Evolutionary conservation across 139 green algal genomes (phyloP).

Genomic region (Chlamydomonas urium): DNA sequence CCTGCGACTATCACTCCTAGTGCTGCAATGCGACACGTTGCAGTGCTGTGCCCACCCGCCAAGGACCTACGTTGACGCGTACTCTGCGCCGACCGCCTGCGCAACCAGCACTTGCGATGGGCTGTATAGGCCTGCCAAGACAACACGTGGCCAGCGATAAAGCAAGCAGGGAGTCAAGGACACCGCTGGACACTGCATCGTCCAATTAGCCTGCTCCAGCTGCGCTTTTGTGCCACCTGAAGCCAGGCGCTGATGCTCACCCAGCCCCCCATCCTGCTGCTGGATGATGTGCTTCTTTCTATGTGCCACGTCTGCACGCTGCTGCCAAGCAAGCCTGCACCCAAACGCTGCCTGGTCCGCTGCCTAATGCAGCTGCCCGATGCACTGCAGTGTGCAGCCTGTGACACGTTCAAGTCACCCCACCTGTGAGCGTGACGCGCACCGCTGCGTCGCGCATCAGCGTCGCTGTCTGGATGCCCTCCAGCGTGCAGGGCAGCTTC

Average conservation of each 20-base stretch:
- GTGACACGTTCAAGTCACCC: not conserved
- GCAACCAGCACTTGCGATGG: slow-evolving; percentile 57
- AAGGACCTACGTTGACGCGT: slow-evolving; percentile 79
- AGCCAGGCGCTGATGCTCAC: not conserved
- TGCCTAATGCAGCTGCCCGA: too few relatives aligned
- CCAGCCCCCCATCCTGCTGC: not conserved
- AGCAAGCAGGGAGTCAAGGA: not conserved
- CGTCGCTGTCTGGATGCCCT: slow-evolving; percentile 56
- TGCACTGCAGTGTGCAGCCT: too few relatives aligned
- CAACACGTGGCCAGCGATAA: not conserved
- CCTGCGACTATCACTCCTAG: too few relatives aligned
- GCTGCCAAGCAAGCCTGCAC: too few relatives aligned
- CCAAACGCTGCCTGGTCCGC: too few relatives aligned
- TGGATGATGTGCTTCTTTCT: too few relatives aligned
- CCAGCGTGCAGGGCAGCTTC: slow-evolving; percentile 71
- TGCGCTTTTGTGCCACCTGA: too few relatives aligned
- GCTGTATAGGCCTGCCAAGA: slow-evolving; percentile 47
- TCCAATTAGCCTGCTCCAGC: too few relatives aligned
- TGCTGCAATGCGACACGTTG: too few relatives aligned
- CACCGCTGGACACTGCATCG: too few relatives aligned
- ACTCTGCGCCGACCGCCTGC: slow-evolving; percentile 63
- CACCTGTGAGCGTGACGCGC: slow-evolving; percentile 66
- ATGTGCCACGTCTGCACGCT: too few relatives aligned
- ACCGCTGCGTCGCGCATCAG: slow-evolving; percentile 47
- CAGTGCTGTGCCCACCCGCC: too few relatives aligned